A percentile compares a stretch with the other conserved stretches of the same genome.
These are phyloP conservation scores for Solanum tarijense DNA, from an alignment of 257 asterid genomes.

Conservation along the genomic window DNA sequence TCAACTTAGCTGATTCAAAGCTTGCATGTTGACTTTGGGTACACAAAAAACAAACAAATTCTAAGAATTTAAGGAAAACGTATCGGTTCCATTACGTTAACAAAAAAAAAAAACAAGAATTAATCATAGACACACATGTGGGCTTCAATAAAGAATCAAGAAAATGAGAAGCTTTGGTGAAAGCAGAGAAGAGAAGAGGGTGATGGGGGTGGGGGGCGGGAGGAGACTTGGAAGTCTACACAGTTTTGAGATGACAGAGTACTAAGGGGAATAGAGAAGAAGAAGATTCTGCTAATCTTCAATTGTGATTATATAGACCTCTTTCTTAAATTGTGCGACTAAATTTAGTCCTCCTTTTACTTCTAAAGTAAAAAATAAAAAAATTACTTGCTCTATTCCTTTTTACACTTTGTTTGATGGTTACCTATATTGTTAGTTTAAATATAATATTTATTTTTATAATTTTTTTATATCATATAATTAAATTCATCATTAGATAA, in stretches of 20 bases:
- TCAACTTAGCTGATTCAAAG: constrained; percentile 20
- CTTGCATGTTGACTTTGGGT: constrained; percentile 41
- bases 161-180: not conserved
- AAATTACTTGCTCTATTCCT: too few relatives aligned
- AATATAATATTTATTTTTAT: too few relatives aligned
- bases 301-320: not conserved
- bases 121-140: not conserved
- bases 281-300: not conserved
- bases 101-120: not conserved
- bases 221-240: not conserved
- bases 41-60: not conserved
- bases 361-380: not conserved
- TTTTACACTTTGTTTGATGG: too few relatives aligned
- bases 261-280: not conserved
- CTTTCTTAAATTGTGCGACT: not conserved
- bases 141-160: not conserved
- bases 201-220: not conserved
- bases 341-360: not conserved
- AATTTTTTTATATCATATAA: too few relatives aligned
- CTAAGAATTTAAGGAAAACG: constrained; percentile 20
- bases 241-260: not conserved
- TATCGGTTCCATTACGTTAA: constrained; percentile 36
- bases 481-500: too few relatives aligned
- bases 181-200: not conserved
- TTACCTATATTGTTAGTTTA: too few relatives aligned